These are phyloP conservation scores for Diaporthe destruens DNA, from an alignment of 2,329 filamentous ascomycete genomes.

Conservation along the genomic window DNA sequence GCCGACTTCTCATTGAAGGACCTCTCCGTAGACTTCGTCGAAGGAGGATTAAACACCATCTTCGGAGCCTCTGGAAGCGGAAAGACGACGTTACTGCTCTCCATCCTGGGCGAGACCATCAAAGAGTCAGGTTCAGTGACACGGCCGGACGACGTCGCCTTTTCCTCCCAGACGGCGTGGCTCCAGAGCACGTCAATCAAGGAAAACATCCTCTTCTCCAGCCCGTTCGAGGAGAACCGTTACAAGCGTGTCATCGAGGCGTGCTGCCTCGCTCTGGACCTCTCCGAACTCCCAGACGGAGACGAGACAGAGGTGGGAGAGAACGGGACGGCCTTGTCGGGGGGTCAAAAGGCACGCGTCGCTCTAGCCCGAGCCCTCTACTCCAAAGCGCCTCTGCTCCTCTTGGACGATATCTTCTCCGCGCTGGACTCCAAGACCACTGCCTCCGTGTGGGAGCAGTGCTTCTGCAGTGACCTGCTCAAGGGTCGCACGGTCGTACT, in stretches of 20 bases:
- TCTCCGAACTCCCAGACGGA: conserved; percentile 62
- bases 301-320: conserved; percentile 67
- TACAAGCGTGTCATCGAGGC: conserved; percentile 69
- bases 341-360: conserved; percentile 69
- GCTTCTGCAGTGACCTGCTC: conserved; percentile 68
- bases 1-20: conserved; percentile 63
- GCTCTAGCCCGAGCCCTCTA: conserved; percentile 70
- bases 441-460: conserved; percentile 67
- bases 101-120: conserved; percentile 68
- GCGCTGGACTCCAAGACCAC: conserved; percentile 71
- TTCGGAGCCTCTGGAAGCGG: conserved; percentile 68
- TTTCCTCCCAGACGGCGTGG: conserved; percentile 70
- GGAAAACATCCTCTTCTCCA: conserved; percentile 68
- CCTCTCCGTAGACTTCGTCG: conserved; percentile 64
- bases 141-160: conserved; percentile 65
- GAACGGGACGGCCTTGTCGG: conserved; percentile 67
- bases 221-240: conserved; percentile 61
- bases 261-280: conserved; percentile 64
- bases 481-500: conserved; percentile 67
- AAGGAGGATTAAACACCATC: conserved; percentile 67
- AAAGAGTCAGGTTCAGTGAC: conserved; percentile 62
- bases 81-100: conserved; percentile 67
- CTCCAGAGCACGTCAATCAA: conserved; percentile 68
- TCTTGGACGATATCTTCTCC: conserved; percentile 72
- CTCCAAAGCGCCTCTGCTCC: conserved; percentile 65